Evolutionary conservation across 352 stramenopile species (phyloP), one percentile per base, ranked within the genome.

Genomic region (Salisapilia sapeloensis): DNA sequence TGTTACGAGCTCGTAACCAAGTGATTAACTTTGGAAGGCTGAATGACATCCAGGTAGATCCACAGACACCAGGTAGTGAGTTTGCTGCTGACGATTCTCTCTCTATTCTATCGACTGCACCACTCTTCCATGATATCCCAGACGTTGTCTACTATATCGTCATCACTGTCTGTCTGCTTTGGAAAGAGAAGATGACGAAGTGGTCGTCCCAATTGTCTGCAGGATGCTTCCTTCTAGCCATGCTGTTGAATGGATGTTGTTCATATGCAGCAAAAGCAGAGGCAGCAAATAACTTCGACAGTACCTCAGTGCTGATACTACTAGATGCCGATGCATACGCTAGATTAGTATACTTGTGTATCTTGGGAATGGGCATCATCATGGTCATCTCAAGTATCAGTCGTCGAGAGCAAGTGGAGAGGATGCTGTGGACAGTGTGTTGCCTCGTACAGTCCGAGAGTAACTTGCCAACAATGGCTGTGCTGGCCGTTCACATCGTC

Each of bases 11-110:
- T 30, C 71, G 78, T 24, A 89, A 85, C 42, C 77, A 91, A 48
- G 47, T 93, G 19, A 92, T 92, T 34, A 93, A 93, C 40, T 92
- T 92, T 40, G 72, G 61, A 2, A 48, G 71, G 17, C 40, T 93
- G 4, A 90, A 90, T 29, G 47, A 37, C 1, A 32, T 91, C 14
- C 3, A 45, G 20, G 46, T 78, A 6, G 53, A 84, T 16, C 24
- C 54, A 0, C 62, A 52, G 10, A 23, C 50, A 4, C 33, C 45
- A 20, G 75, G 75, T 30, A 81, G 78, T 19, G 69, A 78, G 24
- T 86, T 87, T 38, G 75, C 69, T 2, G 46, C 42, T 6, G 71
- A 91, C 19, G 60, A 91, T 30, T 86, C 70, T 3, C 49, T 85
- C 8, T 86, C 76, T 6, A 80, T 89, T 26, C 56, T 80, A 19